A percentile compares a stretch with the other conserved stretches of the same genome.
Conservation (phyloP, 2,329 filamentous ascomycete species). For the Talaromyces sp. region DNA sequence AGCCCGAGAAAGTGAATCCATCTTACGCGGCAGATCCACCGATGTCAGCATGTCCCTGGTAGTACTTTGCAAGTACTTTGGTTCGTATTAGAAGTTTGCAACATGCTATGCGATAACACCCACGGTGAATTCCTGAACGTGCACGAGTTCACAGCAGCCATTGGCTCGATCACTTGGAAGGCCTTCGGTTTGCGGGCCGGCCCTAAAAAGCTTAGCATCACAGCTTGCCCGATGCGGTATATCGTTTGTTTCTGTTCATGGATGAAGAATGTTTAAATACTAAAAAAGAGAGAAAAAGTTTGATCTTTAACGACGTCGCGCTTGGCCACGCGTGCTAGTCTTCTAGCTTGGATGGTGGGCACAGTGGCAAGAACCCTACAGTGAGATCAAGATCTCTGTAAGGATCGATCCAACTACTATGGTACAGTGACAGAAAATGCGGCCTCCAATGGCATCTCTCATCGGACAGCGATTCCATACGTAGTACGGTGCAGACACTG, state of each 20-base stretch:
- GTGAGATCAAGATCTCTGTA: not conserved
- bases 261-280: not conserved
- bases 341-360: not conserved
- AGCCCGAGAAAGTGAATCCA: not conserved
- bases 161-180: not conserved
- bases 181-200: constrained; percentile 5
- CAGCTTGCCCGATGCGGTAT: not conserved
- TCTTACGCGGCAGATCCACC: not conserved
- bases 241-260: not conserved
- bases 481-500: not conserved
- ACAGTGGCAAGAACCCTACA: not conserved
- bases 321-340: not conserved
- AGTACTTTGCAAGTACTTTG: not conserved
- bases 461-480: not conserved
- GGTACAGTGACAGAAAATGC: not conserved
- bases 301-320: not conserved
- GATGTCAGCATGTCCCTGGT: not conserved
- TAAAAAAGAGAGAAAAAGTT: no score
- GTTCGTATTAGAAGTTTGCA: not conserved
- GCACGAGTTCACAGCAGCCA: not conserved
- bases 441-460: not conserved
- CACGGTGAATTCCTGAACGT: not conserved
- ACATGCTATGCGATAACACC: not conserved
- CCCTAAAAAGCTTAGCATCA: constrained; percentile 17
- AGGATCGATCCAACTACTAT: not conserved